Conservation (phyloP, 805 yeast genomes). For the Kuraishia ogatae region DNA sequence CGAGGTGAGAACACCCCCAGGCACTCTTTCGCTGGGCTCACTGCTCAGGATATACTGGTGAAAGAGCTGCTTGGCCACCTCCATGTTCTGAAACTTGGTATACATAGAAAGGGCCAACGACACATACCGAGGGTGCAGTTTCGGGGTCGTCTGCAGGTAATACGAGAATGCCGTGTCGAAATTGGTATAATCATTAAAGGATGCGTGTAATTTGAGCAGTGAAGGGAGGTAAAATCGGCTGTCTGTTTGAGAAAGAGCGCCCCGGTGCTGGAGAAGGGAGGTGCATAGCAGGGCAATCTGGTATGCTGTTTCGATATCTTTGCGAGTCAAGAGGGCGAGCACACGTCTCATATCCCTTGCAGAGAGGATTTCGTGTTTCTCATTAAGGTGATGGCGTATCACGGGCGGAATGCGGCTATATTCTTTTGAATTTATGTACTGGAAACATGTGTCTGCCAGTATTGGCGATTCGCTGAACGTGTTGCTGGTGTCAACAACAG, state of each 20-base stretch:
- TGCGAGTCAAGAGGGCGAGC: not conserved
- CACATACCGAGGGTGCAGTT: not conserved
- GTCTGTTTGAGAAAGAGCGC: not conserved
- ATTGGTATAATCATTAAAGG: not conserved
- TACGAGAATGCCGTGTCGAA: not conserved
- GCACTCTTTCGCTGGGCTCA: not conserved
- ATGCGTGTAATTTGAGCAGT: not conserved
- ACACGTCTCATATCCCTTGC: not conserved
- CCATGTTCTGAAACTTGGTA: not conserved
- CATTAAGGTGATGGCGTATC: not conserved
- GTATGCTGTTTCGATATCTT: not conserved
- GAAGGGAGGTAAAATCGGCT: not conserved
- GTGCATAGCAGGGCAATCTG: not conserved
- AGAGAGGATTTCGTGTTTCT: not conserved
- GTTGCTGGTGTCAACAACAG: no score
- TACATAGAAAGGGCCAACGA: conserved; percentile 1
- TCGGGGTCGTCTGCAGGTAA: not conserved
- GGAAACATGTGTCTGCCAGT: not conserved
- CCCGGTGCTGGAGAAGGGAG: not conserved
- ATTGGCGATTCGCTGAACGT: not conserved
- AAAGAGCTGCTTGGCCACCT: conserved; percentile 1
- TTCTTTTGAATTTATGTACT: not conserved
- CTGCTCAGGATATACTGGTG: conserved; percentile 1
- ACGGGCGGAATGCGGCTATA: not conserved
- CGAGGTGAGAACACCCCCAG: not conserved